These are phyloP conservation scores for Vicia sativa DNA, from an alignment of 306 rosid species.

Conservation along the genomic window DNA sequence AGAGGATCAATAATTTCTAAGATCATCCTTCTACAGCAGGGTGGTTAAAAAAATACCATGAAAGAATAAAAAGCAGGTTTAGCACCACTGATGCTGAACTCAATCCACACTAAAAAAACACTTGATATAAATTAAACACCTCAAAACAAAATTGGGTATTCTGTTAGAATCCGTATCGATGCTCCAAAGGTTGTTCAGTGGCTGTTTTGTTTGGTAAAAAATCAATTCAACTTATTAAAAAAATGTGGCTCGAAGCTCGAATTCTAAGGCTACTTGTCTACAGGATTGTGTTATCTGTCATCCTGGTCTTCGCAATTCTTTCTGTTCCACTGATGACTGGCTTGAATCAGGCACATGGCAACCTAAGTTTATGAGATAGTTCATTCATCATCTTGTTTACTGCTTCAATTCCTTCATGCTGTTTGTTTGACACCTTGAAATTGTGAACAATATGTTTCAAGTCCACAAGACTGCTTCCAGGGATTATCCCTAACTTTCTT, in stretches of 20 bases:
- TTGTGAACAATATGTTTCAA: constrained; percentile 67
- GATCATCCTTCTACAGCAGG: constrained; percentile 3
- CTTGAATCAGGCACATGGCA: constrained; percentile 30
- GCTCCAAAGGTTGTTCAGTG: constrained; percentile 15
- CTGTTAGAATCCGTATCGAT: constrained; percentile 14
- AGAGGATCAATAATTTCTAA: neutral
- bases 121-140: constrained; percentile 3
- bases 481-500: constrained; percentile 47
- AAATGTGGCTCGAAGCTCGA: constrained; percentile 12
- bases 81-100: constrained; percentile 12
- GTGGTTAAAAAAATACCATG: neutral
- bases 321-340: neutral
- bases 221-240: neutral
- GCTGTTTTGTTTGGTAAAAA: constrained; percentile 24
- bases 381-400: constrained; percentile 42
- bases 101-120: neutral
- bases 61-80: neutral
- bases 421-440: constrained; percentile 47
- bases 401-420: constrained; percentile 44
- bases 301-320: constrained; percentile 17
- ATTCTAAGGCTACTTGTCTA: constrained; percentile 23
- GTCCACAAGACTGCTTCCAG: constrained; percentile 70
- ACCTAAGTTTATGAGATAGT: constrained; percentile 40
- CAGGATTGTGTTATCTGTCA: constrained; percentile 24
- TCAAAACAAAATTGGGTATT: constrained; percentile 35